A percentile compares a stretch with the other conserved stretches of the same genome.
Evolutionary conservation across 2,329 filamentous ascomycete genomes (phyloP).

Genomic region (Truncatella angustata): DNA sequence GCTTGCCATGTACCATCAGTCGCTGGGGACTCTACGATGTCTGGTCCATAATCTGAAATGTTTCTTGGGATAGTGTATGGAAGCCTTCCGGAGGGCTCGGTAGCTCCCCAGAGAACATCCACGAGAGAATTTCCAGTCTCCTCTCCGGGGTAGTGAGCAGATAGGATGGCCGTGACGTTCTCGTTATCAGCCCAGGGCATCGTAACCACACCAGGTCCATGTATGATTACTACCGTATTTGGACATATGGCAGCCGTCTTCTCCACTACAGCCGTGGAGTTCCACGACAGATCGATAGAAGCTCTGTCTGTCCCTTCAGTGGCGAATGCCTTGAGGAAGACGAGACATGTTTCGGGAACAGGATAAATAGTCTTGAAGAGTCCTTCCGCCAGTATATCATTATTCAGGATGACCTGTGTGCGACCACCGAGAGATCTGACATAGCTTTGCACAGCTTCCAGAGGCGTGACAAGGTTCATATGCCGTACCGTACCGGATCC

Average conservation of each 20-base stretch:
- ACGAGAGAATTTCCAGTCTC: constrained; percentile 60
- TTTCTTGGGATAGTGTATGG: background rate
- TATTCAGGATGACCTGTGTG: background rate
- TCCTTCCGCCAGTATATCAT: background rate
- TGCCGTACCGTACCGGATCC: constrained; percentile 51
- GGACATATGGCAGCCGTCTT: constrained; percentile 42
- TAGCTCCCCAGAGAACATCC: constrained; percentile 60
- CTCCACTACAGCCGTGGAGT: constrained; percentile 43
- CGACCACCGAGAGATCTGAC: constrained; percentile 31
- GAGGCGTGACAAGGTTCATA: constrained; percentile 52
- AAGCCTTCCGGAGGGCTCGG: constrained; percentile 50
- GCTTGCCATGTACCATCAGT: constrained; percentile 43
- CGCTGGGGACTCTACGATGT: constrained; percentile 27
- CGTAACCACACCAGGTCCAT: constrained; percentile 60
- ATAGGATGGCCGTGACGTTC: constrained; percentile 53
- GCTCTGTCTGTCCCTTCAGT: constrained; percentile 59
- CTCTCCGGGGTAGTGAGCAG: constrained; percentile 59
- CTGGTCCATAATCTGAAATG: constrained; percentile 22
- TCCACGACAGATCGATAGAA: constrained; percentile 56
- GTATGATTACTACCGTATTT: constrained; percentile 36
- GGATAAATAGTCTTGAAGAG: constrained; percentile 8
- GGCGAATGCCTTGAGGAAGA: constrained; percentile 54
- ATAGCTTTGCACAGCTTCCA: constrained; percentile 48
- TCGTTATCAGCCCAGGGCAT: constrained; percentile 60
- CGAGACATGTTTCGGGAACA: constrained; percentile 50